These are phyloP conservation scores for Orbilia brochopaga DNA, from an alignment of 2,329 filamentous ascomycete species.

Conservation along the genomic window DNA sequence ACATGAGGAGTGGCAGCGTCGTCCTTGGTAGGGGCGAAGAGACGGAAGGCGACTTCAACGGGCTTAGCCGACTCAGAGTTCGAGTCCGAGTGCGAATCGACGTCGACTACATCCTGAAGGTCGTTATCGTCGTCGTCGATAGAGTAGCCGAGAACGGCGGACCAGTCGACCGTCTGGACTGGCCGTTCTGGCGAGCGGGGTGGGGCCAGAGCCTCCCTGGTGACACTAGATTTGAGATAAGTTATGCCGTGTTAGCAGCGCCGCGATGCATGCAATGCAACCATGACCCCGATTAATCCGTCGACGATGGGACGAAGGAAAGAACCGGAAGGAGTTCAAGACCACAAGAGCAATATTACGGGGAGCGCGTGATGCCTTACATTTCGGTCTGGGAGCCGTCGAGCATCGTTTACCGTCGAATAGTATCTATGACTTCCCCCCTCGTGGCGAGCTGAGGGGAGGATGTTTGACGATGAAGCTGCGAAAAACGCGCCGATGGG, in stretches of 20 bases:
- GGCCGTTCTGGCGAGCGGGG: constrained; percentile 28
- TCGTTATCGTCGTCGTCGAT: constrained; percentile 22
- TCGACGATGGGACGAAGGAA: background rate
- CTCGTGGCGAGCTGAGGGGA: background rate
- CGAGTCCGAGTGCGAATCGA: constrained; percentile 11
- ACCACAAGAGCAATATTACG: too few relatives aligned
- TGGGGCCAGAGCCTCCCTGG: constrained; percentile 33
- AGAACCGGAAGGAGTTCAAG: too few relatives aligned
- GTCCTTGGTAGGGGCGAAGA: constrained; percentile 39
- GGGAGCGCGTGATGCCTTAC: constrained; percentile 43
- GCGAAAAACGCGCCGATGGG: background rate
- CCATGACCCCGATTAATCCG: background rate
- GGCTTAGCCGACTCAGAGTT: background rate
- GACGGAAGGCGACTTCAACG: constrained; percentile 40
- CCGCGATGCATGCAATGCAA: constrained; percentile 13
- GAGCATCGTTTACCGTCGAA: constrained; percentile 17
- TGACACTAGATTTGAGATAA: constrained; percentile 16
- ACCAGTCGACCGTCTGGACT: constrained; percentile 37
- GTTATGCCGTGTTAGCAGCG: background rate
- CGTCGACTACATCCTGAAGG: constrained; percentile 2
- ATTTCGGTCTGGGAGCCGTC: constrained; percentile 45
- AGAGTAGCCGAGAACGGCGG: constrained; percentile 41
- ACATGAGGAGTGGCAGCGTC: constrained; percentile 15
- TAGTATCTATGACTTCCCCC: background rate
- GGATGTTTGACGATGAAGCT: background rate